Percentiles rank a stretch among this genome's conserved stretches.
Evolutionary conservation across 2,329 filamentous ascomycete species (phyloP).

Genomic region (Penicillium sclerotiorum): DNA sequence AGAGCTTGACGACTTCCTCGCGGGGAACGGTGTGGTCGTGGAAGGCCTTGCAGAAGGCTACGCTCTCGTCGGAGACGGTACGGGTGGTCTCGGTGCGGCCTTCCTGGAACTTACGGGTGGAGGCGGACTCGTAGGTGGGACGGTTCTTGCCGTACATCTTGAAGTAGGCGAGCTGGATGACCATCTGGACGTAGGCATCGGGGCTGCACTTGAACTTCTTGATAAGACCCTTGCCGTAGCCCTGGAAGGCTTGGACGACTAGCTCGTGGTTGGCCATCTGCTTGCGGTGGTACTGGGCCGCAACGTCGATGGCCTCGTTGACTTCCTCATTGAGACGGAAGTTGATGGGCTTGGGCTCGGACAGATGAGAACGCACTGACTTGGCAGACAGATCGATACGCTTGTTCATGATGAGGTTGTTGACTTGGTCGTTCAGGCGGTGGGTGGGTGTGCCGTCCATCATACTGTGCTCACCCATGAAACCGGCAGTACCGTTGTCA

Average conservation of each 20-base stretch:
- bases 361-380: conserved; percentile 75
- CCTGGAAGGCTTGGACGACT: conserved; percentile 91
- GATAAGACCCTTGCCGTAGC: conserved; percentile 96
- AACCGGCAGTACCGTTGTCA: conserved; percentile 95
- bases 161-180: conserved; percentile 96
- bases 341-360: conserved; percentile 74
- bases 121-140: conserved; percentile 95
- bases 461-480: conserved; percentile 99
- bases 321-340: conserved; percentile 78
- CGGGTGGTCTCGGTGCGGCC: conserved; percentile 97
- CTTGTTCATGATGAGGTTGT: conserved; percentile 88
- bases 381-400: conserved; percentile 87
- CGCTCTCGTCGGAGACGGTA: conserved; percentile 84
- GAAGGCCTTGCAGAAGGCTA: conserved; percentile 88
- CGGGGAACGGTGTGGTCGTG: conserved; percentile 66
- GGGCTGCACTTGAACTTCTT: conserved; percentile 99
- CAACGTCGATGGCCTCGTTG: conserved; percentile 75
- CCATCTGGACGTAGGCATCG: conserved; percentile 96
- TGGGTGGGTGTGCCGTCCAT: conserved; percentile 99
- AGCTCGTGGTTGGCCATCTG: conserved; percentile 89
- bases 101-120: conserved; percentile 91
- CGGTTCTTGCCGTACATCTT: conserved; percentile 99
- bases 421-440: conserved; percentile 91
- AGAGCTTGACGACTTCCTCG: conserved; percentile 69
- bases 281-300: conserved; percentile 74